Percentiles rank a stretch among this genome's conserved stretches.
phyloP scores from a whole-genome alignment of 148 eudicot genomes.

The Persicaria tinctoria region DNA sequence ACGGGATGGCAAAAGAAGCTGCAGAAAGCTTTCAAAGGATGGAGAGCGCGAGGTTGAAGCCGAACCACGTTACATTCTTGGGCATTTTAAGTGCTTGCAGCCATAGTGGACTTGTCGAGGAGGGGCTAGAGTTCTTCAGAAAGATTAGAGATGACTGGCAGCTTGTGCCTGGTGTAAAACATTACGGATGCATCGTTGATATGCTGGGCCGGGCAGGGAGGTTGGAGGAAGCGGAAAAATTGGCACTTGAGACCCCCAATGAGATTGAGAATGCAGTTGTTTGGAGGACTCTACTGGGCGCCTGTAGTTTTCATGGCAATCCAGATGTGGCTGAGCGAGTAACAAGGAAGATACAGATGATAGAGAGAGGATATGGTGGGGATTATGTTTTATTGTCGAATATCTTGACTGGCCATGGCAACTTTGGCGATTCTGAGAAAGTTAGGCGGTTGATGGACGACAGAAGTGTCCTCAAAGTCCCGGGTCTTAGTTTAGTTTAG shows the following conservation, averaged over 20 bases:
- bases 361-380: conserved; percentile 54
- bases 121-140: conserved; percentile 48
- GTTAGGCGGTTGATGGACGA: conserved; percentile 36
- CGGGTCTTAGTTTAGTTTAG: conserved; percentile 31
- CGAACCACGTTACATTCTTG: conserved; percentile 57
- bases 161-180: conserved; percentile 39
- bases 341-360: conserved; percentile 33
- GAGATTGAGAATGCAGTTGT: conserved; percentile 35
- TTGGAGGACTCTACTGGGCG: conserved; percentile 73
- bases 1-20: conserved; percentile 58
- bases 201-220: conserved; percentile 65
- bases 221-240: conserved; percentile 53
- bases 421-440: conserved; percentile 44
- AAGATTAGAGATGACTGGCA: conserved; percentile 31
- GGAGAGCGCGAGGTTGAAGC: conserved; percentile 33
- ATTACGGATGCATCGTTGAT: conserved; percentile 53
- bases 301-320: conserved; percentile 52
- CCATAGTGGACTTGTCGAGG: conserved; percentile 55
- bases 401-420: conserved; percentile 41
- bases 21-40: conserved; percentile 28
- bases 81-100: conserved; percentile 50
- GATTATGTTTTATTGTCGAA: conserved; percentile 68
- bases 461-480: conserved; percentile 28
- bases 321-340: conserved; percentile 44
- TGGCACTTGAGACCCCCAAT: conserved; percentile 30